Percentiles rank a stretch among this genome's conserved stretches.
phyloP scores from a whole-genome alignment of 768 basidiomycete genomes.

The Phlebiopsis flavidoalba region DNA sequence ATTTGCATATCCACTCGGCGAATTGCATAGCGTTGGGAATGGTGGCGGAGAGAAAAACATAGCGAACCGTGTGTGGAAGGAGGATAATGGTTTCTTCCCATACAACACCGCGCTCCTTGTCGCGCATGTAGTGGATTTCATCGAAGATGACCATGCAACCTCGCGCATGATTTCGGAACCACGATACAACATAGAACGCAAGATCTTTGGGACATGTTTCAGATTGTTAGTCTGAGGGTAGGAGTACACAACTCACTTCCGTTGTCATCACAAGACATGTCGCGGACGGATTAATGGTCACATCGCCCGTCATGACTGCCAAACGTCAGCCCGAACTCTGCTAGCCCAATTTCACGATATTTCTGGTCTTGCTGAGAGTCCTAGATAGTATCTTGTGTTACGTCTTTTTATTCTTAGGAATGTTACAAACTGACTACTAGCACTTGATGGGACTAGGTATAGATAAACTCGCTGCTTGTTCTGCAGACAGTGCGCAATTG shows the following conservation, averaged over 20 bases:
- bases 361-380: constrained; percentile 98
- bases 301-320: constrained; percentile 99
- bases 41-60: constrained; percentile 98
- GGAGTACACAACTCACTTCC: constrained; percentile 53
- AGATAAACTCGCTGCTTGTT: constrained; percentile 95
- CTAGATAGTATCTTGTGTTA: constrained; percentile 37
- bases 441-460: constrained; percentile 99
- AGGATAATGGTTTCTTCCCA: constrained; percentile 99
- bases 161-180: constrained; percentile 99
- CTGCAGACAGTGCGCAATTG: constrained; percentile 93
- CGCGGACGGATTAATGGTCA: constrained; percentile 96
- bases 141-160: constrained; percentile 99
- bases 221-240: not conserved
- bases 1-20: constrained; percentile 97
- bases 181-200: constrained; percentile 97
- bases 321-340: constrained; percentile 97
- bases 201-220: constrained; percentile 55
- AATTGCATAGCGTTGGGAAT: constrained; percentile 99
- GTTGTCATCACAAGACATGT: constrained; percentile 99
- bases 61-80: constrained; percentile 91
- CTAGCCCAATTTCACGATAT: constrained; percentile 96
- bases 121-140: constrained; percentile 99
- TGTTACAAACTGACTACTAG: constrained; percentile 35
- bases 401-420: constrained; percentile 5
- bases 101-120: constrained; percentile 97